phyloP scores from a whole-genome alignment of 2,329 filamentous ascomycete species.

The Cyphellophora attinorum region DNA sequence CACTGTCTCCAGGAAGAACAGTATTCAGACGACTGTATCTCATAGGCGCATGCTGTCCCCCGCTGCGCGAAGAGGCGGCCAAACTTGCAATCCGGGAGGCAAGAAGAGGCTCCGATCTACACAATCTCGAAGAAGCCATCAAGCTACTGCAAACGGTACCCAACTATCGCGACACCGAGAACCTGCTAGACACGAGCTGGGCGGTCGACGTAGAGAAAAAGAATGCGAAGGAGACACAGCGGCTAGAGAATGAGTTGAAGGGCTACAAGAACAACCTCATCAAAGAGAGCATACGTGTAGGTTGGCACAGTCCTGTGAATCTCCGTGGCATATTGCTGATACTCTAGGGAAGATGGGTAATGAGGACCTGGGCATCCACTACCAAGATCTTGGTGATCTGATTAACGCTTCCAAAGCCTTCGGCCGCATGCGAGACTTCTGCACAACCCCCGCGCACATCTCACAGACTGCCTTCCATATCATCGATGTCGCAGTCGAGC shows the following conservation, averaged over 20 bases:
- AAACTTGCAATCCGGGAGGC: constrained; percentile 68
- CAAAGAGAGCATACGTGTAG: constrained; percentile 87
- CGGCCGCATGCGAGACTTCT: constrained; percentile 79
- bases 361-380: constrained; percentile 80
- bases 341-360: constrained; percentile 65
- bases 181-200: constrained; percentile 63
- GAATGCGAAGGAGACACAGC: constrained; percentile 60
- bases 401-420: constrained; percentile 66
- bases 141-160: constrained; percentile 51
- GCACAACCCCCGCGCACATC: constrained; percentile 73
- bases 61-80: constrained; percentile 70
- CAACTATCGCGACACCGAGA: constrained; percentile 59
- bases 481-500: constrained; percentile 65
- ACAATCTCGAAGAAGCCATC: constrained; percentile 60
- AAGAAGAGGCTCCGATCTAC: constrained; percentile 64
- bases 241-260: constrained; percentile 77
- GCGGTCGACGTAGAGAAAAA: constrained; percentile 55
- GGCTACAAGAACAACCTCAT: constrained; percentile 95
- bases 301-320: constrained; percentile 18
- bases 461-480: constrained; percentile 72
- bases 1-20: constrained; percentile 57
- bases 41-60: constrained; percentile 69
- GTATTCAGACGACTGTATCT: constrained; percentile 70
- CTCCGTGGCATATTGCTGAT: no score
- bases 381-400: constrained; percentile 68